Evolutionary conservation across 768 basidiomycete species (phyloP), one percentile per base, ranked within the genome.

Genomic region (Erythrobasidium yunnanense): DNA sequence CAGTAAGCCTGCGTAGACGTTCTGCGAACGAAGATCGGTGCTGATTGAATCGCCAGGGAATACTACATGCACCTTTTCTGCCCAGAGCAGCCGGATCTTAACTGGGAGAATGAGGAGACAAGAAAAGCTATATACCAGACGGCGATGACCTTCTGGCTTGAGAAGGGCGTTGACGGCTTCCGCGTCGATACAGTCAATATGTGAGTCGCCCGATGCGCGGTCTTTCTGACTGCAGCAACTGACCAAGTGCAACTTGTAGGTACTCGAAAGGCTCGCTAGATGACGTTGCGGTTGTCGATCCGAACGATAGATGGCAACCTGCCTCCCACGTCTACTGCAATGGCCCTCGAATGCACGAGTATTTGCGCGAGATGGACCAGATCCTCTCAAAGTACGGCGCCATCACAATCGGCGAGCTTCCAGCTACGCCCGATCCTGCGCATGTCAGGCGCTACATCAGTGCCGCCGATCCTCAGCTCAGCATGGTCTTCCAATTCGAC

Each of bases 151-250:
- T 87, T 85, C 72, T 87, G 86, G 86, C 78, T 87, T n/a, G 80
- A 83, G 60, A 78, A 83, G 54, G 86, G 87, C 0, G 84, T 84
- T 68, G 86, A 87, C 67, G 87, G 86, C 1, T 88, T 88, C 74
- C 77, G 85, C 23, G 84, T 87, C 70, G 63, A 51, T 25, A 51
- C 49, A 5, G 45, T 33, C 25, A 50, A 32, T 55, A 58, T 30
- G 18, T 29, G 8, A 5, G 4, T 20, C 13, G 1, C 20, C 15
- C 17, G 8, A 35, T 8, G 17, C 5, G 17, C 34, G 22, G 52
- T 56, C 17, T 29, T n/a, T 47, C 42, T 11, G 6, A 22, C 23
- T 18, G 33, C 29, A 25, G 50, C 22, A 25, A 18, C n/a, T n/a
- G n/a, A n/a, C n/a, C n/a, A n/a, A n/a, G n/a, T n/a, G n/a, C n/a